These are phyloP conservation scores for Colletotrichum spaethianum DNA, from an alignment of 2,329 filamentous ascomycete genomes.

Conservation along the genomic window DNA sequence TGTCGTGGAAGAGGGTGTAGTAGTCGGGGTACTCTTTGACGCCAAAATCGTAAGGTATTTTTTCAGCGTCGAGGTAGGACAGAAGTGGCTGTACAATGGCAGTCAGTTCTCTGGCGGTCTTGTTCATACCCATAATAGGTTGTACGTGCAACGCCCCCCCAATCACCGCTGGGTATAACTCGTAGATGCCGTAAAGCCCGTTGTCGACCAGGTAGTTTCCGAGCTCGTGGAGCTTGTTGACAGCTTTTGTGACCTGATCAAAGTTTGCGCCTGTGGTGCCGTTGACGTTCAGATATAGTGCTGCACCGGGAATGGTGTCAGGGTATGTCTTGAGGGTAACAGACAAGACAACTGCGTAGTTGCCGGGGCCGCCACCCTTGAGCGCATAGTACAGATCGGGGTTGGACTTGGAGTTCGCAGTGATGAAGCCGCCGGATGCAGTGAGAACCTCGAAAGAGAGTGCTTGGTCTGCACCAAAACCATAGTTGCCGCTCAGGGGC, in stretches of 20 bases:
- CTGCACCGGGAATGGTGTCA: conserved; percentile 26
- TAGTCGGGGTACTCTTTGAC: conserved; percentile 34
- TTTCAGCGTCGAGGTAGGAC: conserved; percentile 30
- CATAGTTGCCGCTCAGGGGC: conserved; percentile 59
- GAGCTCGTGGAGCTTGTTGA: conserved; percentile 34
- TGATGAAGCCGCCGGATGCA: conserved; percentile 59
- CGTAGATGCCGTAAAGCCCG: conserved; percentile 40
- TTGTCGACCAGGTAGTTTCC: conserved; percentile 38
- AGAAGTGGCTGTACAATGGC: conserved; percentile 34
- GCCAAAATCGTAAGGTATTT: conserved; percentile 32
- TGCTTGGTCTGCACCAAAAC: conserved; percentile 62
- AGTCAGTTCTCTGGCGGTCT: conserved; percentile 31
- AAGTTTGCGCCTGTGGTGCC: conserved; percentile 31
- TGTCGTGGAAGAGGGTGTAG: conserved; percentile 38
- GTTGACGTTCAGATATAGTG: conserved; percentile 39
- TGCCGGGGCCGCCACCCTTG: conserved; percentile 66
- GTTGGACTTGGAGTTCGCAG: conserved; percentile 60
- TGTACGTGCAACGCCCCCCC: conserved; percentile 40
- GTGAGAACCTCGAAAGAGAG: conserved; percentile 64
- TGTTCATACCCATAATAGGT: conserved; percentile 43
- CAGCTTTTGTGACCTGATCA: conserved; percentile 29
- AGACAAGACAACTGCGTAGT: conserved; percentile 66
- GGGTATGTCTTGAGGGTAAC: conserved; percentile 67
- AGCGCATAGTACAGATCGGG: conserved; percentile 71
- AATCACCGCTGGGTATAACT: conserved; percentile 31